phyloP scores from a whole-genome alignment of 2,329 filamentous ascomycete species.

The Ceratocystis cacaofunesta region DNA sequence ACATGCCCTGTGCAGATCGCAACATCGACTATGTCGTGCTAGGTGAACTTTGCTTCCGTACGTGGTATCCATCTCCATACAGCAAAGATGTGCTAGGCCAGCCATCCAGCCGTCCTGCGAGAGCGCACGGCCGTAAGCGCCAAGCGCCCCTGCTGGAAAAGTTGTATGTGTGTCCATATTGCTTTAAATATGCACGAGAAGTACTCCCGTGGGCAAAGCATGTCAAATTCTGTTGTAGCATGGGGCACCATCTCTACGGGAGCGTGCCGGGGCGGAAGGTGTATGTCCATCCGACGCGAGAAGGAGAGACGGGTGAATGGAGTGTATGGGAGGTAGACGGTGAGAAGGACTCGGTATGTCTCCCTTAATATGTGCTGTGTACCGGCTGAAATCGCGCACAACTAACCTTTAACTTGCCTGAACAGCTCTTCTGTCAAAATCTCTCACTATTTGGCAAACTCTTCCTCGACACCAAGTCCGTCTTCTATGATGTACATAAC shows the following conservation, averaged over 20 bases:
- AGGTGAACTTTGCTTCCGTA: slow-evolving; percentile 67
- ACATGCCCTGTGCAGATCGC: slow-evolving; percentile 33
- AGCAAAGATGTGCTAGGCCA: slow-evolving; percentile 50
- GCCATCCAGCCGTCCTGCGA: slow-evolving; percentile 19
- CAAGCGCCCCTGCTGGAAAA: slow-evolving; percentile 40
- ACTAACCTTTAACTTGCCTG: neutral
- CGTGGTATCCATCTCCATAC: slow-evolving; percentile 91
- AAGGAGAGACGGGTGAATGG: slow-evolving; percentile 54
- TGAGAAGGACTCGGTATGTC: slow-evolving; percentile 54
- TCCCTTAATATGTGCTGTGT: neutral
- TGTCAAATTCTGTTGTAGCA: slow-evolving; percentile 35
- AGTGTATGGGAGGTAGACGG: slow-evolving; percentile 89
- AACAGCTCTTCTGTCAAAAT: slow-evolving; percentile 76
- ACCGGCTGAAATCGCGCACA: slow-evolving; percentile 8
- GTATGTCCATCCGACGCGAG: slow-evolving; percentile 47
- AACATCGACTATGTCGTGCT: slow-evolving; percentile 81
- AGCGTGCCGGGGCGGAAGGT: slow-evolving; percentile 53
- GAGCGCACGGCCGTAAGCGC: slow-evolving; percentile 22
- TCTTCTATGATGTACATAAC: slow-evolving; percentile 89
- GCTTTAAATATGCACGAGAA: slow-evolving; percentile 77
- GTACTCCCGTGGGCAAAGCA: slow-evolving; percentile 44
- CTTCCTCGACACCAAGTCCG: slow-evolving; percentile 94
- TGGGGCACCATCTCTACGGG: slow-evolving; percentile 20
- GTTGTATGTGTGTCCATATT: slow-evolving; percentile 79
- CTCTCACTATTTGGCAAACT: slow-evolving; percentile 92